Percentiles rank a stretch among this genome's conserved stretches.
Evolutionary conservation across 1,284 basidiomycete genomes (phyloP).

Genomic region (Cystobasidium sp.): DNA sequence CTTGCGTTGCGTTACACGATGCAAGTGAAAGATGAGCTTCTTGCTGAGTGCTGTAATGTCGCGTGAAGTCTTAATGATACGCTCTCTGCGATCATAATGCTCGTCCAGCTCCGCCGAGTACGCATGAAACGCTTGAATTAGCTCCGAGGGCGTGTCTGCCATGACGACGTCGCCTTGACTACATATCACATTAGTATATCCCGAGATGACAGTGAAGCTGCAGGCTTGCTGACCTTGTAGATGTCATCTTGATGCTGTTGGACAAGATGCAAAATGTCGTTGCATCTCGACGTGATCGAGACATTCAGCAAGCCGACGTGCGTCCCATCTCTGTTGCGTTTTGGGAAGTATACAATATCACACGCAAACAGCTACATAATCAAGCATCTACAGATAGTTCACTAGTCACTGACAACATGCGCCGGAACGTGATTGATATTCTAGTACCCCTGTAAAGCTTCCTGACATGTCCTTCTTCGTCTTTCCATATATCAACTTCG

Average conservation of each 20-base stretch:
- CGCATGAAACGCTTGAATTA: slow-evolving; percentile 61
- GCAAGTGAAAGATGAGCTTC: slow-evolving; percentile 90
- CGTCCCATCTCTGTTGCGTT: too few species aligned
- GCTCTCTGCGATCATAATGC: slow-evolving; percentile 63
- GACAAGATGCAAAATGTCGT: not conserved
- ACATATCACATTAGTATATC: too few species aligned
- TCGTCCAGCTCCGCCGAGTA: slow-evolving; percentile 75
- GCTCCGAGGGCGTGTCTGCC: slow-evolving; percentile 23
- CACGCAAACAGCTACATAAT: too few species aligned
- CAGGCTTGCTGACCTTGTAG: slow-evolving; percentile 7
- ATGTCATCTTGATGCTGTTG: not conserved
- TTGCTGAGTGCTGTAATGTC: slow-evolving; percentile 93
- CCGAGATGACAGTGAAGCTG: too few species aligned
- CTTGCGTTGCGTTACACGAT: slow-evolving; percentile 63
- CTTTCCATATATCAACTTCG: slow-evolving; percentile 62
- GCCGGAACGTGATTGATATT: slow-evolving; percentile 35
- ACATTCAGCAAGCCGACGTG: too few species aligned
- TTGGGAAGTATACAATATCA: too few species aligned
- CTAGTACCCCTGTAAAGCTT: slow-evolving; percentile 15
- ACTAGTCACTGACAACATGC: slow-evolving; percentile 21
- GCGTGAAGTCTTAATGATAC: slow-evolving; percentile 76
- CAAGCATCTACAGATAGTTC: slow-evolving; percentile 10
- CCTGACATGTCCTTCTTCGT: slow-evolving; percentile 50
- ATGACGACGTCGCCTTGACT: not conserved
- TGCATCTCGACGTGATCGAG: not conserved